Evolutionary conservation across 2,329 filamentous ascomycete species (phyloP).

Genomic region (Aspergillaceae sp.): DNA sequence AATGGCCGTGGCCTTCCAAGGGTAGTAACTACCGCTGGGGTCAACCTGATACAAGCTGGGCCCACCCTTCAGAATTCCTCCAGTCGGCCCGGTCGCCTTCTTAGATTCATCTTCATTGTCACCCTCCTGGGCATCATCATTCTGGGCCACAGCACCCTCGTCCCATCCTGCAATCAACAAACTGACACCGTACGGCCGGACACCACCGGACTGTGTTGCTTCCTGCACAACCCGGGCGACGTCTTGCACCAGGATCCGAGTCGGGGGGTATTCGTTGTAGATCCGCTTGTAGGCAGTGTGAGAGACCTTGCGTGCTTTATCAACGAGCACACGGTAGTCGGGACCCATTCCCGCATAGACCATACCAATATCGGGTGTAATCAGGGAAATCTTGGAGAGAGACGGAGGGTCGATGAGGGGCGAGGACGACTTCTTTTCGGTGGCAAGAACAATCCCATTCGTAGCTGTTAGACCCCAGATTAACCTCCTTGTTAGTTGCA

Average conservation of each 20-base stretch:
- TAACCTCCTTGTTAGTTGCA: constrained; percentile 7
- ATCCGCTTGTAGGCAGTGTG: constrained; percentile 99
- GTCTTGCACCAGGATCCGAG: constrained; percentile 96
- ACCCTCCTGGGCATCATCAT: constrained; percentile 52
- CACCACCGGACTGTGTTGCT: constrained; percentile 94
- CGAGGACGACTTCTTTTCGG: constrained; percentile 98
- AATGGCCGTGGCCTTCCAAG: constrained; percentile 98
- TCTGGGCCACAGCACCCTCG: constrained; percentile 85
- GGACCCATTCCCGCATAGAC: constrained; percentile 99
- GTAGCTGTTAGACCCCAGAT: constrained; percentile 56
- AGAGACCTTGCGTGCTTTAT: constrained; percentile 95
- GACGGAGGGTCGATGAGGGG: constrained; percentile 92
- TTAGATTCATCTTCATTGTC: constrained; percentile 54
- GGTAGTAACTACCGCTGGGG: constrained; percentile 97
- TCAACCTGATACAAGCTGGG: constrained; percentile 98
- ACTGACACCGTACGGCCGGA: constrained; percentile 92
- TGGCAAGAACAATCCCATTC: constrained; percentile 96
- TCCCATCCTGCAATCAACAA: constrained; percentile 96
- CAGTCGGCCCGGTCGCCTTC: constrained; percentile 76
- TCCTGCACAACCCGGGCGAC: constrained; percentile 98
- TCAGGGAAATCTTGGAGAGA: constrained; percentile 91
- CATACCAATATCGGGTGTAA: constrained; percentile 99
- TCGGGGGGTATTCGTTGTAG: constrained; percentile 99
- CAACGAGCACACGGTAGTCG: constrained; percentile 93
- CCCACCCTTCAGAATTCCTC: constrained; percentile 88